Evolutionary conservation across 305 asterid genomes (phyloP), one percentile per base, ranked within the genome.

Genomic region (Fraxinus angustifolia): DNA sequence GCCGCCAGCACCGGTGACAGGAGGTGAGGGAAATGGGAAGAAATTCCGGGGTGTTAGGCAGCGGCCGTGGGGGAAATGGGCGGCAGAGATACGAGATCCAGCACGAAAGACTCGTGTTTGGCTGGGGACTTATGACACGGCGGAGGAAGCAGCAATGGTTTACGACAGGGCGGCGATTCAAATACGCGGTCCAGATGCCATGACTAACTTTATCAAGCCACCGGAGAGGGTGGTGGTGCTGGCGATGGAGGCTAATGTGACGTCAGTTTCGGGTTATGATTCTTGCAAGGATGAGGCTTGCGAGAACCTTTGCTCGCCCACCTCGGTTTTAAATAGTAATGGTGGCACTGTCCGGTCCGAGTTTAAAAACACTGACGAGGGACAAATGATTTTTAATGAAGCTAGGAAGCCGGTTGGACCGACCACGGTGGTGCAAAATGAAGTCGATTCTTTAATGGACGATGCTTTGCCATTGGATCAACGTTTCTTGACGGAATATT

Each of bases 21-120:
- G 7, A 40, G n/a, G 1, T 26, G 83, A 28, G 10, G 87, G 81
- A 12, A 72, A 67, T 10, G 87, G 10, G 23, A 88, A 79, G 88
- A 94, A 90, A 78, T 94, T 75, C 70, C 91, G 96, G 16, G 98
- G 98, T 8, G 97, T 94, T 0, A 72, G 98, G 81, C 91, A 76
- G 77, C 88, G 97, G 83, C 94, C 95, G 16, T 95, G 97, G 98
- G 98, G 98, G 0, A 95, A 89, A 81, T 95, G 92, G 95, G 88
- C 97, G n/a, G 97, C 98, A 4, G 98, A 95, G 91, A 95, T 95
- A 21, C 92, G 98, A 0, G 92, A 94, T 50, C 93, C 98, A 14
- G 76, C 42, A 8, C 84, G 42, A 84, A 82, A 89, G 82, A 17
- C 53, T n/a, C 81, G 98, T 73, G 62, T 85, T 6, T 94, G 98